Base-by-base conservation (phyloP, 1,284 basidiomycete species). In the Entoloma clypeatum region DNA sequence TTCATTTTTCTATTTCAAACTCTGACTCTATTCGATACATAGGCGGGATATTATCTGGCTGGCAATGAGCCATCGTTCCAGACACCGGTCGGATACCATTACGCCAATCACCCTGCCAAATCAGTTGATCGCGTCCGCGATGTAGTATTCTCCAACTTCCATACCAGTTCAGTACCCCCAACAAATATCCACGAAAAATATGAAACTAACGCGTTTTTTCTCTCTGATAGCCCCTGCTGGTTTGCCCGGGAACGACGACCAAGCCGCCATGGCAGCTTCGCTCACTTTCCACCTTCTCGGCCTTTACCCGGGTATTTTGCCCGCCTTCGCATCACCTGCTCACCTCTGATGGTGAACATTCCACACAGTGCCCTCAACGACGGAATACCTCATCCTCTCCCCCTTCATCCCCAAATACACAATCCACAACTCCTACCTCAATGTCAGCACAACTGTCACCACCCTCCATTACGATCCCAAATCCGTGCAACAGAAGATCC, bases 201-300 rank as follows among this genome's bases (percentile, higher is more conserved):
- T n/a, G n/a, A n/a, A n/a, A n/a, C n/a, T n/a, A n/a, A n/a, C n/a
- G n/a, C n/a, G n/a, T n/a, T n/a, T n/a, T n/a, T n/a, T n/a, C n/a
- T n/a, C n/a, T n/a, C n/a, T n/a, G n/a, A n/a, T n/a, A n/a, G n/a
- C n/a, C n/a, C n/a, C n/a, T n/a, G n/a, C n/a, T n/a, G n/a, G n/a
- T n/a, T n/a, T 77, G 24, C 72, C 75, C 3, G 74, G 74, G 10
- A 78, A 79, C 50, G 74, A 77, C 46, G 75, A 78, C 51, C 66
- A 63, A 1, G 68, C 64, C n/a, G 67, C 68, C 4, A 79, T 79
- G 76, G 75, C 74, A 0, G 59, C 73, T 6, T 62, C 77, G 24
- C 64, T 77, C 4, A 56, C 61, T 3, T 77, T 76, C 64, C 74
- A 77, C 49, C 57, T 78, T 29, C 56, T 77, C 2, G 76, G 76